Evolutionary conservation across 345 rosid genomes (phyloP).

Genomic region (Kandelia obovata): DNA sequence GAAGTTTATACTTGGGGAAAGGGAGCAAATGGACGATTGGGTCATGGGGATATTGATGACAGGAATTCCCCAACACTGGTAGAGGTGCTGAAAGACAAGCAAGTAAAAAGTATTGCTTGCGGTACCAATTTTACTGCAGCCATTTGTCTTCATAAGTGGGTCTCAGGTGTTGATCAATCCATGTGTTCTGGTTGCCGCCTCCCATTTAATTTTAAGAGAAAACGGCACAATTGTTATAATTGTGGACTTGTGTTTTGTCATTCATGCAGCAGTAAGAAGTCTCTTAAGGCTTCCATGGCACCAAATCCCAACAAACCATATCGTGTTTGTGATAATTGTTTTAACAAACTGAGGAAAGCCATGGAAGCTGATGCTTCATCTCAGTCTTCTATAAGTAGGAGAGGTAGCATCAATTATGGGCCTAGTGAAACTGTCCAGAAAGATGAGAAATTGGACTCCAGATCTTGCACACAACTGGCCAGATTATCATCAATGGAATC

Average conservation of each 20-base stretch:
- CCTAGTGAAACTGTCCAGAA: constrained; percentile 51
- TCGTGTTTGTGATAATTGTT: constrained; percentile 93
- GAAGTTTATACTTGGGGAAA: constrained; percentile 99
- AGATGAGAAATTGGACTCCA: constrained; percentile 80
- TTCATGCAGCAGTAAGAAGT: constrained; percentile 89
- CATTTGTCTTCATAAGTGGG: constrained; percentile 97
- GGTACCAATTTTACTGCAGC: constrained; percentile 93
- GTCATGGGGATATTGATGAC: constrained; percentile 92
- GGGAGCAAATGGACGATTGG: constrained; percentile 94
- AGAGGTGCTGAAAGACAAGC: constrained; percentile 91
- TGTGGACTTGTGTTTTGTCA: constrained; percentile 94
- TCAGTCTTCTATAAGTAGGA: constrained; percentile 68
- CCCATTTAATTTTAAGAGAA: constrained; percentile 83
- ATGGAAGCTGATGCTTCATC: constrained; percentile 60
- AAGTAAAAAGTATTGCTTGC: constrained; percentile 88
- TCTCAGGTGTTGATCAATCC: constrained; percentile 90
- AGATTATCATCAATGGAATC: constrained; percentile 86
- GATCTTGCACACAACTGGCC: constrained; percentile 72
- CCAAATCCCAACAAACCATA: constrained; percentile 90
- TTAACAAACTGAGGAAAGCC: constrained; percentile 67
- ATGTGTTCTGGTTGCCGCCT: constrained; percentile 98
- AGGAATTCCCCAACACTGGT: constrained; percentile 70
- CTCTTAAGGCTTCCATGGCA: constrained; percentile 93
- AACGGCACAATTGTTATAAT: constrained; percentile 75
- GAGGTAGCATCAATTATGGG: constrained; percentile 69